Percentiles rank a stretch among this genome's conserved stretches.
Conservation (phyloP, 2,329 filamentous ascomycete genomes). For the Alternaria viburni region DNA sequence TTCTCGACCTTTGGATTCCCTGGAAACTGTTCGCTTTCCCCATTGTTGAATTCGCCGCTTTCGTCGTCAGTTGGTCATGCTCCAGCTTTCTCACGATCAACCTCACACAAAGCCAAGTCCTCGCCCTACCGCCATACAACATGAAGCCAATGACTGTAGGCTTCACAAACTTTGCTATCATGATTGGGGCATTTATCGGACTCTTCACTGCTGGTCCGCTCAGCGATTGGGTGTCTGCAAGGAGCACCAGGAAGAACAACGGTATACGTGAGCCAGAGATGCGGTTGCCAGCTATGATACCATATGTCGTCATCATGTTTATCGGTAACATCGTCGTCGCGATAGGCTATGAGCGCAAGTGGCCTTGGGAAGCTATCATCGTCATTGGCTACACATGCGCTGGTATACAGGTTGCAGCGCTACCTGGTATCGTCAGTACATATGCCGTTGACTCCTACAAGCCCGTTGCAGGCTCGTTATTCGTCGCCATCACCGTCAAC, state of each 20-base stretch:
- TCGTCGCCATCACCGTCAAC: constrained; percentile 67
- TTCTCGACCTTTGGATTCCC: constrained; percentile 65
- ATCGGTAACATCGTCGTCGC: constrained; percentile 64
- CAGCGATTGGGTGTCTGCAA: constrained; percentile 63
- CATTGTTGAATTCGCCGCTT: constrained; percentile 67
- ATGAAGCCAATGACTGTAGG: constrained; percentile 58
- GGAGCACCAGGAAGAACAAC: constrained; percentile 59
- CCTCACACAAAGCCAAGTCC: constrained; percentile 63
- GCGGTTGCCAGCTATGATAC: constrained; percentile 63
- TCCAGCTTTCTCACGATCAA: constrained; percentile 66
- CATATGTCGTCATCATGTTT: constrained; percentile 63
- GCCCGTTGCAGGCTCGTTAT: constrained; percentile 64
- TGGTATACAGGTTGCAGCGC: constrained; percentile 65
- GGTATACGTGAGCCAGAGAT: constrained; percentile 66
- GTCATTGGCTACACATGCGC: constrained; percentile 64
- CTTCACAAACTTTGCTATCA: constrained; percentile 64
- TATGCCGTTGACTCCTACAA: constrained; percentile 71
- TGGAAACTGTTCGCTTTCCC: constrained; percentile 68
- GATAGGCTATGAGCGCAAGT: constrained; percentile 60
- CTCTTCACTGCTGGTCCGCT: constrained; percentile 62
- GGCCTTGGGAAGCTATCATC: constrained; percentile 63
- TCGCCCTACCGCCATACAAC: constrained; percentile 63
- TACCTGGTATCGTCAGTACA: constrained; percentile 64
- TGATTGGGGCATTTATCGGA: constrained; percentile 62
- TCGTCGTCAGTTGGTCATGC: constrained; percentile 67